Percentiles rank a stretch among this genome's conserved stretches.
Conservation (phyloP, 2,329 filamentous ascomycete genomes). For the Hawksworthiomyces lignivorus region DNA sequence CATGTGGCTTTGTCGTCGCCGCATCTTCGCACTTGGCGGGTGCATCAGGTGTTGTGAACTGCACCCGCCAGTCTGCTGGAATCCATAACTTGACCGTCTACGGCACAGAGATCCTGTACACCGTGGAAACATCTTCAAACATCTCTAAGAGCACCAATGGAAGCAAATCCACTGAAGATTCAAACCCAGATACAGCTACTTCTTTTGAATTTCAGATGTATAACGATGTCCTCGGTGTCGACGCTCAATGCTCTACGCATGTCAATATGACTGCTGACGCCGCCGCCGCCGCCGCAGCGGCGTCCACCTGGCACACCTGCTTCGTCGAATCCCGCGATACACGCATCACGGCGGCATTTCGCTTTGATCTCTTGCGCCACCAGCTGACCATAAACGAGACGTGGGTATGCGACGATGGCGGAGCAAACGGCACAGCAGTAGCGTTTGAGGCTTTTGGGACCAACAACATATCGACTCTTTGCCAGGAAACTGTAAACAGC, state of each 20-base stretch:
- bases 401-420: conserved; percentile 16
- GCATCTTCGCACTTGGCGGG: too few relatives aligned
- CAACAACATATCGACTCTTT: conserved; percentile 6
- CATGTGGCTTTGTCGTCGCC: too few relatives aligned
- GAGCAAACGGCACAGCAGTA: too few relatives aligned
- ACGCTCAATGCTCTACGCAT: conserved; percentile 13
- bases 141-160: not conserved
- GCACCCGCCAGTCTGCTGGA: conserved; percentile 1
- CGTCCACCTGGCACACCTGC: conserved; percentile 11
- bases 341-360: conserved; percentile 11
- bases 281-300: not conserved
- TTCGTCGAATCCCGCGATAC: conserved; percentile 15
- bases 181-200: not conserved
- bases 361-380: conserved; percentile 6
- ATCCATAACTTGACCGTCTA: conserved; percentile 11
- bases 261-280: not conserved
- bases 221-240: conserved; percentile 11
- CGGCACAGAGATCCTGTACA: conserved; percentile 8
- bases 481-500: not conserved
- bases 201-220: conserved; percentile 13
- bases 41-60: conserved; percentile 3
- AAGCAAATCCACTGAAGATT: too few relatives aligned
- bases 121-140: not conserved
- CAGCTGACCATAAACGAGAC: conserved; percentile 15
- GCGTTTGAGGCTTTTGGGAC: not conserved